Percentiles rank a stretch among this genome's conserved stretches.
Evolutionary conservation across 495 filamentous ascomycete species (phyloP).

Genomic region (Extremus antarcticus): DNA sequence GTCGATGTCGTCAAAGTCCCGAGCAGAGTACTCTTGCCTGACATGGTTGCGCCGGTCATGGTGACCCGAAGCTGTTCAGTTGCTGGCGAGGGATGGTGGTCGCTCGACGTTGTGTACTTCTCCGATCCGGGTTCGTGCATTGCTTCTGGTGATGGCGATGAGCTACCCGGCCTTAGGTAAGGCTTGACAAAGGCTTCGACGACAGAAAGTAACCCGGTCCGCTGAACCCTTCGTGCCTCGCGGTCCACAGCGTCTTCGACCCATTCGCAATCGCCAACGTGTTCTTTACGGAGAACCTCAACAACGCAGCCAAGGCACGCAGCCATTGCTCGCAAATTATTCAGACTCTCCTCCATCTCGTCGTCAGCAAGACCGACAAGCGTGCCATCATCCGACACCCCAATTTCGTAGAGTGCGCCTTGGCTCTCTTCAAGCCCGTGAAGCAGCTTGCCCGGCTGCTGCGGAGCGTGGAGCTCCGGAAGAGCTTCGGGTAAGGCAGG

Average conservation of each 20-base stretch:
- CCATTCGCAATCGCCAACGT: conserved; percentile 83
- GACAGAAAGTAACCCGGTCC: conserved; percentile 62
- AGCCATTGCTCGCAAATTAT: conserved; percentile 77
- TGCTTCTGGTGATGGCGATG: too few relatives aligned
- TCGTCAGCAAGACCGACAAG: conserved; percentile 83
- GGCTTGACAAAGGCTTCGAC: conserved; percentile 74
- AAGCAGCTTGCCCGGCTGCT: conserved; percentile 52
- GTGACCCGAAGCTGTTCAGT: conserved; percentile 71
- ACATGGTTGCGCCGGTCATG: conserved; percentile 79
- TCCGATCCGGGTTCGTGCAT: neutral
- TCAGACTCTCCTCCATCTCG: conserved; percentile 82
- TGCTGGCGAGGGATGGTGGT: neutral
- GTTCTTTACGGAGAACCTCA: conserved; percentile 71
- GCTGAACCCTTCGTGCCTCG: conserved; percentile 23
- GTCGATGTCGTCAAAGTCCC: conserved; percentile 80
- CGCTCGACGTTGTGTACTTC: neutral
- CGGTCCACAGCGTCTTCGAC: conserved; percentile 31
- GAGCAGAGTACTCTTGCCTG: conserved; percentile 83
- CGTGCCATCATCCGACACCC: conserved; percentile 86
- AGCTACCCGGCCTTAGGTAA: conserved; percentile 31
- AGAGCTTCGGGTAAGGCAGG: conserved; percentile 59
- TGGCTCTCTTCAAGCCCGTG: conserved; percentile 85
- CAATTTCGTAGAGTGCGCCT: conserved; percentile 92
- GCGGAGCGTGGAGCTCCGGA: conserved; percentile 40
- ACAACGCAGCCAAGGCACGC: conserved; percentile 80